Conservation (phyloP, 257 asterid species). For the Fraxinus pennsylvanica region DNA sequence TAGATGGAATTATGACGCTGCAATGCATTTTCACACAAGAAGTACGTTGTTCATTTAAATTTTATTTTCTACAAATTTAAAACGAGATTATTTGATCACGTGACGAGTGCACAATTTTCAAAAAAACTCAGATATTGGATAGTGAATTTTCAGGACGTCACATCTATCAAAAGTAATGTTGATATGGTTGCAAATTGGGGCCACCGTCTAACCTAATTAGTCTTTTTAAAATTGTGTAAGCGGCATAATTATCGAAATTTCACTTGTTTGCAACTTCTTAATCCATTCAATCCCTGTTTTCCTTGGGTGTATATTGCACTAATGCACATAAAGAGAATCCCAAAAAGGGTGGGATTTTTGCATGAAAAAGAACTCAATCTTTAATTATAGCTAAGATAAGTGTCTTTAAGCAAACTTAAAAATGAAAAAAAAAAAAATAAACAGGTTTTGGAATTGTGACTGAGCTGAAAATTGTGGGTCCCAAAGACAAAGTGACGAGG, state of each 20-base stretch:
- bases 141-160: no score
- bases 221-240: no score
- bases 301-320: background rate
- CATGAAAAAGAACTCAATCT: background rate
- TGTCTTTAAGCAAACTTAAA: background rate
- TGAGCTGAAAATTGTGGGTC: constrained; percentile 13
- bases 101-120: no score
- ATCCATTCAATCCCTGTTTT: background rate
- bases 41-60: no score
- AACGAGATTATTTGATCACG: no score
- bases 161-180: no score
- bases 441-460: background rate
- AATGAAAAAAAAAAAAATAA: background rate
- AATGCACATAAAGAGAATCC: background rate
- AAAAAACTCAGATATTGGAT: no score
- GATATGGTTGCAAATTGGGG: no score
- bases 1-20: background rate
- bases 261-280: background rate
- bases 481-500: constrained; percentile 36
- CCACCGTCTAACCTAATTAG: background rate
- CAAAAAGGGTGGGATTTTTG: constrained; percentile 3
- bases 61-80: no score
- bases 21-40: background rate
- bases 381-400: constrained; percentile 16
- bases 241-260: background rate